Conservation (phyloP, 2,329 filamentous ascomycete genomes). For the Aspergillus unguis region DNA sequence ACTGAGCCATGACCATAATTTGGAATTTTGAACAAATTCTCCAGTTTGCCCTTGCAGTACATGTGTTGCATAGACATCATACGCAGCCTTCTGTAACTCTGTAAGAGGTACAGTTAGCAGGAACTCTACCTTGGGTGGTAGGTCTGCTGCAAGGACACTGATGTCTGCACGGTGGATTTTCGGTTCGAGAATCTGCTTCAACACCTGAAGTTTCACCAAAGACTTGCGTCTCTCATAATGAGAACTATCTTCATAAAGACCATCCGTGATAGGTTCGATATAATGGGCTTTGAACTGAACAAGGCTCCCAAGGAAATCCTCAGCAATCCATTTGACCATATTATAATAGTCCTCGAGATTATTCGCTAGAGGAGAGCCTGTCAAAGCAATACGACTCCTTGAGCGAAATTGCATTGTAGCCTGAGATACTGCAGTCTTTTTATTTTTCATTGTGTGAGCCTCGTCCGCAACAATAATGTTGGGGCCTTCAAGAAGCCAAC, state of each 20-base stretch:
- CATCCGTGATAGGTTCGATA: slow-evolving; percentile 67
- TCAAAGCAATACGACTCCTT: slow-evolving; percentile 73
- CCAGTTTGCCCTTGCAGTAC: slow-evolving; percentile 31
- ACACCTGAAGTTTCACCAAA: slow-evolving; percentile 64
- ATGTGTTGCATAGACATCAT: slow-evolving; percentile 52
- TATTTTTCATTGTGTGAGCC: slow-evolving; percentile 75
- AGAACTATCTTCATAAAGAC: slow-evolving; percentile 65
- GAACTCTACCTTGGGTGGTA: slow-evolving; percentile 78
- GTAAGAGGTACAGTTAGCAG: slow-evolving; percentile 72
- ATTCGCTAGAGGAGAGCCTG: slow-evolving; percentile 82
- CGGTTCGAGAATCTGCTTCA: slow-evolving; percentile 69
- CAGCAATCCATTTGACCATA: slow-evolving; percentile 86
- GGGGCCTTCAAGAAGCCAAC: slow-evolving; percentile 58
- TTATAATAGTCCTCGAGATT: slow-evolving; percentile 77
- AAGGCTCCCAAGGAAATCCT: slow-evolving; percentile 68
- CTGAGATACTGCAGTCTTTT: slow-evolving; percentile 49
- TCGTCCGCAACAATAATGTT: slow-evolving; percentile 81
- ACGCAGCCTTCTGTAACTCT: slow-evolving; percentile 60
- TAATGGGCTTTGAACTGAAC: slow-evolving; percentile 69
- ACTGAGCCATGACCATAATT: slow-evolving; percentile 55
- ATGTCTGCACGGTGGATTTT: slow-evolving; percentile 77
- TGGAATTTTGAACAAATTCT: slow-evolving; percentile 36
- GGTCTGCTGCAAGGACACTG: slow-evolving; percentile 59
- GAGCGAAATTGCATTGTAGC: slow-evolving; percentile 62
- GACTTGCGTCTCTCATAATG: slow-evolving; percentile 55